Percentiles rank a stretch among this genome's conserved stretches.
Conservation (phyloP, 2,329 filamentous ascomycete genomes). For the Sordariomycetes sp. region DNA sequence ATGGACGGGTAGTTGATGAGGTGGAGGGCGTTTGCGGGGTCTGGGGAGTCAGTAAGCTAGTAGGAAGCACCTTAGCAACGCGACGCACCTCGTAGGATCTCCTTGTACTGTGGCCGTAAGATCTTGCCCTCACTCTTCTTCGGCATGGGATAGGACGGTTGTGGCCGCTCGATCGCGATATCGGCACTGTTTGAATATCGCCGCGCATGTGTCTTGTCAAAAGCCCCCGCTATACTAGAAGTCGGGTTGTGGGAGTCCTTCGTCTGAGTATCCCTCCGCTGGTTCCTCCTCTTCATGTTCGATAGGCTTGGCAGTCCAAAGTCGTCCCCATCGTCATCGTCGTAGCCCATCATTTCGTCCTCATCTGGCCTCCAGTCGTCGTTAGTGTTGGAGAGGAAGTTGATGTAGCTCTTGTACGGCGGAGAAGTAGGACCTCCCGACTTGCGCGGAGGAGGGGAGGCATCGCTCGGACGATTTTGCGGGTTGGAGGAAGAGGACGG, state of each 20-base stretch:
- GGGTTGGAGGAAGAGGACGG: slow-evolving; percentile 43
- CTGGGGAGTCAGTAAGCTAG: slow-evolving; percentile 18
- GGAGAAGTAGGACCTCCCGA: slow-evolving; percentile 30
- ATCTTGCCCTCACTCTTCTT: slow-evolving; percentile 94
- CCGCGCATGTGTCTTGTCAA: slow-evolving; percentile 33
- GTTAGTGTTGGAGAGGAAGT: slow-evolving; percentile 72
- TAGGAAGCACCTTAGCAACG: background rate
- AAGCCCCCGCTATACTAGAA: slow-evolving; percentile 21
- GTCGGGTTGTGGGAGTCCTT: slow-evolving; percentile 21
- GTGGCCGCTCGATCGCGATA: slow-evolving; percentile 82
- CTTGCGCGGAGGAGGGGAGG: slow-evolving; percentile 42
- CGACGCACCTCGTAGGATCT: slow-evolving; percentile 64
- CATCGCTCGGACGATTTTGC: slow-evolving; percentile 39
- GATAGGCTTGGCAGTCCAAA: slow-evolving; percentile 90
- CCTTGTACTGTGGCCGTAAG: slow-evolving; percentile 92
- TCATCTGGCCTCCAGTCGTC: slow-evolving; percentile 74
- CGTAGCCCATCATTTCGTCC: slow-evolving; percentile 70
- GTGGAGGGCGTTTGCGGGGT: slow-evolving; percentile 88
- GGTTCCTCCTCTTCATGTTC: slow-evolving; percentile 72
- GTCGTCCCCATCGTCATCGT: slow-evolving; percentile 86
- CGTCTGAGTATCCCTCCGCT: slow-evolving; percentile 37
- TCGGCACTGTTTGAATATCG: slow-evolving; percentile 80
- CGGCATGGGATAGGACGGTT: slow-evolving; percentile 74
- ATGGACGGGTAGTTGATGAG: slow-evolving; percentile 81
- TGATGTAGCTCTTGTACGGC: slow-evolving; percentile 66